Evolutionary conservation across 1,284 basidiomycete species (phyloP).

Genomic region (Peniophora sp.): DNA sequence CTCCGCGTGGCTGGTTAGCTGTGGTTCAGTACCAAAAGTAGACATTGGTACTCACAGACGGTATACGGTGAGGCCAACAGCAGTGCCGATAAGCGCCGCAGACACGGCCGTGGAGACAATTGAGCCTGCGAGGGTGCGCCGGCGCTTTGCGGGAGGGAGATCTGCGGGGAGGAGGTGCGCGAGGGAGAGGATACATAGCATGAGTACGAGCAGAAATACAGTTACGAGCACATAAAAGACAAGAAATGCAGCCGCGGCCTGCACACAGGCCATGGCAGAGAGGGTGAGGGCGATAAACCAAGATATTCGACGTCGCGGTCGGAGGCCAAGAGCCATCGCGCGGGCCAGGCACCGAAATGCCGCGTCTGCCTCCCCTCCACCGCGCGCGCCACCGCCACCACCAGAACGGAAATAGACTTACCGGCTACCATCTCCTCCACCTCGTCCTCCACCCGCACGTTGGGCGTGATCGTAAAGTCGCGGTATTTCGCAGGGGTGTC

Average conservation of each 20-base stretch:
- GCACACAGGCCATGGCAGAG: slow-evolving; percentile 2
- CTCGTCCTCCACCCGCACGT: slow-evolving; percentile 25
- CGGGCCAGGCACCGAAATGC: slow-evolving; percentile 10
- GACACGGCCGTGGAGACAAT: slow-evolving; percentile 73
- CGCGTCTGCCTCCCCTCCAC: not conserved
- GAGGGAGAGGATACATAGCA: slow-evolving; percentile 32
- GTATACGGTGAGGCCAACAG: slow-evolving; percentile 76
- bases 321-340: slow-evolving; percentile 9
- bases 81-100: slow-evolving; percentile 74
- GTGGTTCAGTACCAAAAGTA: slow-evolving; percentile 6
- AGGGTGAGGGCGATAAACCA: slow-evolving; percentile 4
- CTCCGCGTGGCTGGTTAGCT: not conserved
- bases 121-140: slow-evolving; percentile 65
- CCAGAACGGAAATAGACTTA: slow-evolving; percentile 22
- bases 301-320: too few relatives aligned
- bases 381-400: not conserved
- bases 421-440: slow-evolving; percentile 40
- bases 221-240: slow-evolving; percentile 11
- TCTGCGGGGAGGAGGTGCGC: slow-evolving; percentile 26
- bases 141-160: slow-evolving; percentile 46
- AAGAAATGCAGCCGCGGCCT: slow-evolving; percentile 13
- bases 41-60: slow-evolving; percentile 50
- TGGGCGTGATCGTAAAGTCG: slow-evolving; percentile 18
- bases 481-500: slow-evolving; percentile 58
- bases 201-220: slow-evolving; percentile 21